Evolutionary conservation across 163 green algal species (phyloP), one percentile per base, ranked within the genome.

Genomic region (Chloroidium sp.): DNA sequence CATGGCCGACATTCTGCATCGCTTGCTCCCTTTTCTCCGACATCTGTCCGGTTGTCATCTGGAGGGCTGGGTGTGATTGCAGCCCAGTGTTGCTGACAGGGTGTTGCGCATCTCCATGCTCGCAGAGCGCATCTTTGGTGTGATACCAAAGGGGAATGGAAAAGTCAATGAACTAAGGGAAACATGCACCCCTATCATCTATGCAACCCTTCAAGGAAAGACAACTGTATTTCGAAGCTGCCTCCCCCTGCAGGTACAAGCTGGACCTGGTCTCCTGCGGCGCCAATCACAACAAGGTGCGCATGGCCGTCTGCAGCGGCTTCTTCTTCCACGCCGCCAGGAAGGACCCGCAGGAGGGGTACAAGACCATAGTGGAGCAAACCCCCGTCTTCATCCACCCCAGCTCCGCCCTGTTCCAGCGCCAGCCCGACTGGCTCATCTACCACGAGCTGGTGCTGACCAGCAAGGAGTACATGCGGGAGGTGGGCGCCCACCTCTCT

Each of bases 371-470:
- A 0, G 95, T 98, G 69, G 96, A 99, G 91, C 92, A 97, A 85
- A 95, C 97, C 87, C 93, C 94, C 0, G 95, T 99, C 61, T 98
- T 95, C 91, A 98, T 99, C 85, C 96, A 99, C 89, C 96, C 96
- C 62, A 92, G 85, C 81, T 93, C 82, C 61, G 86, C 91, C 1
- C 86, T 98, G 8, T 99, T 98, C 89, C 95, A 98, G 87, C 89
- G 93, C 60, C 96, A 99, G 88, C 96, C 94, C 6, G 92, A 96
- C 82, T 97, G 94, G 94, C 92, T 97, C 59, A 82, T 97, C 6
- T 97, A 99, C 86, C 93, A 98, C 87, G 94, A 99, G 87, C 93
- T 99, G 59, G 92, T 99, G 75, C 88, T 99, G 8, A 98, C 95
- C 69, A 96, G 90, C 81, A 98, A 98, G 87, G 94, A 98, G 88